These are phyloP conservation scores for Sporothrix mexicana DNA, from an alignment of 2,329 filamentous ascomycete species.

Conservation along the genomic window DNA sequence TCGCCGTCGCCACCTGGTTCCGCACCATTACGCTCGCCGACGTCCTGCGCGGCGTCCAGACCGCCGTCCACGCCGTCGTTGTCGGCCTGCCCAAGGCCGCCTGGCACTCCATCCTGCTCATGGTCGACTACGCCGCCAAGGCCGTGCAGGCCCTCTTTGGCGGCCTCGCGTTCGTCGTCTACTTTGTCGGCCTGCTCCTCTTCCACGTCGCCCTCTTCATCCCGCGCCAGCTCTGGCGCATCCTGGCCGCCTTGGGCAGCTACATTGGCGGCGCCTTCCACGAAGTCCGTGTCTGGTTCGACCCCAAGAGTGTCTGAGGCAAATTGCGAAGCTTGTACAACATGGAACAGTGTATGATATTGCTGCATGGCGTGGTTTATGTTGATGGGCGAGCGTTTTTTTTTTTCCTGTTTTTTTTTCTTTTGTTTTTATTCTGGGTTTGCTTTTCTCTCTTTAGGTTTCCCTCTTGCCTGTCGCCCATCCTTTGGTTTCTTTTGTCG, in stretches of 20 bases:
- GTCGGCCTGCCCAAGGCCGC: slow-evolving; percentile 41
- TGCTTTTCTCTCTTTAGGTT: too few species aligned
- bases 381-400: neutral
- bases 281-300: slow-evolving; percentile 29
- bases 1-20: slow-evolving; percentile 47
- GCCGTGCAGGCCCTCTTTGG: slow-evolving; percentile 45
- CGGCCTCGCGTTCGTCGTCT: slow-evolving; percentile 41
- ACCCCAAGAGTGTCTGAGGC: slow-evolving; percentile 32
- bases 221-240: slow-evolving; percentile 27
- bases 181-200: neutral
- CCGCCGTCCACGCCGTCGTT: slow-evolving; percentile 41
- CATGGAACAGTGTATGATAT: neutral
- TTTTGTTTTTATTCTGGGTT: too few species aligned
- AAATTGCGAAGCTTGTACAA: too few species aligned
- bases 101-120: slow-evolving; percentile 38
- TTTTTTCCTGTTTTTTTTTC: neutral
- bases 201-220: neutral
- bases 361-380: neutral
- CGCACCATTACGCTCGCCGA: slow-evolving; percentile 48
- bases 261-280: neutral
- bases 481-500: neutral
- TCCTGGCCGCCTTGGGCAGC: slow-evolving; percentile 22
- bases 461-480: neutral
- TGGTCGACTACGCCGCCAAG: slow-evolving; percentile 41
- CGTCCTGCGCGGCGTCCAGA: slow-evolving; percentile 47